These are phyloP conservation scores for Neovahlkampfia damariscottae DNA, from an alignment of 78 protist species.

Conservation along the genomic window DNA sequence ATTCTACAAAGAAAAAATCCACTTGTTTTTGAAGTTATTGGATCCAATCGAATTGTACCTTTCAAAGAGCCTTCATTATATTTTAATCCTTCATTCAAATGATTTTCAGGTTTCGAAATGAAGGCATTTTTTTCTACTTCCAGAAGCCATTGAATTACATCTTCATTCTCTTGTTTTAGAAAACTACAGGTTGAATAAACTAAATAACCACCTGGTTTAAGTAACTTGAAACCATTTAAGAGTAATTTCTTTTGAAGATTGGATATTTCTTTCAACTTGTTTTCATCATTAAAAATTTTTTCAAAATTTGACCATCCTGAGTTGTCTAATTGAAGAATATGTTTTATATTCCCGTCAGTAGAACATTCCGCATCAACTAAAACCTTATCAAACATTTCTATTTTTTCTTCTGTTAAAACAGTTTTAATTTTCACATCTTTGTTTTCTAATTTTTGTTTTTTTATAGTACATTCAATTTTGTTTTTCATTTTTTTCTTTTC, in stretches of 20 bases:
- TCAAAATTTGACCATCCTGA: not conserved
- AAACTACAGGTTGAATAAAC: conserved; percentile 50
- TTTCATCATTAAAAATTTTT: not conserved
- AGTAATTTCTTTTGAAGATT: conserved; percentile 28
- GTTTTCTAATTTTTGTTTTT: not conserved
- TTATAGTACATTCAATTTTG: not conserved
- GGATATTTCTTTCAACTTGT: not conserved
- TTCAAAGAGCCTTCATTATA: not conserved
- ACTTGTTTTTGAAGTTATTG: not conserved
- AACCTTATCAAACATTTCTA: conserved; percentile 18
- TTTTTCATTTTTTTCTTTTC: not conserved
- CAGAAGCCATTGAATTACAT: conserved; percentile 21
- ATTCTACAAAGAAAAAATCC: not conserved
- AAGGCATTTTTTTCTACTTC: not conserved
- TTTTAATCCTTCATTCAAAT: not conserved
- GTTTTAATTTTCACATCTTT: not conserved
- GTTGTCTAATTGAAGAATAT: conserved; percentile 28
- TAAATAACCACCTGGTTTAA: conserved; percentile 29
- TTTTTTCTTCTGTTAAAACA: not conserved
- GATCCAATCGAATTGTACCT: not conserved
- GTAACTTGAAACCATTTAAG: not conserved
- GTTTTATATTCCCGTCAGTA: conserved; percentile 51
- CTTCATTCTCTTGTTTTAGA: conserved; percentile 41
- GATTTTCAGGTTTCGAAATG: not conserved
- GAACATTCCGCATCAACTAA: conserved; percentile 73